Conservation (phyloP, 768 basidiomycete species). For the Stropharia rugosoannulata region DNA sequence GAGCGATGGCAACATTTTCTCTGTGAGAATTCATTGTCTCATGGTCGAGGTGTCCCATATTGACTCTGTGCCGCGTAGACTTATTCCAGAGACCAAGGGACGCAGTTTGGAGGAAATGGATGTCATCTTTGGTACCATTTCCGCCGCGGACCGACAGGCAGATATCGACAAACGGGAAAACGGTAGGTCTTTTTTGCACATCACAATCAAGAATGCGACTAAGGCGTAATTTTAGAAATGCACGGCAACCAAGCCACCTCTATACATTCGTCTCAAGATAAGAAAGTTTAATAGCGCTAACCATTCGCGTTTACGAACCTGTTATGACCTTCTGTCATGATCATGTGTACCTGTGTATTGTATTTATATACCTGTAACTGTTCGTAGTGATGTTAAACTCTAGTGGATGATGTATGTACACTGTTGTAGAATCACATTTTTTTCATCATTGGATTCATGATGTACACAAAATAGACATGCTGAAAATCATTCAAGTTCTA, state of each 20-base stretch:
- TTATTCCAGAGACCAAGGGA: conserved; percentile 65
- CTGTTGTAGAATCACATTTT: no score
- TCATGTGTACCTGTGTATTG: not conserved
- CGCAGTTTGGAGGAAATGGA: conserved; percentile 56
- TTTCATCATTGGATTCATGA: no score
- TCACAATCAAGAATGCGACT: not conserved
- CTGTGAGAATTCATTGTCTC: conserved; percentile 39
- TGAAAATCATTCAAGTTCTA: no score
- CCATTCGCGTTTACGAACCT: not conserved
- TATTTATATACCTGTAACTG: no score
- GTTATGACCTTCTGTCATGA: not conserved
- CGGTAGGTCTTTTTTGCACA: conserved; percentile 16
- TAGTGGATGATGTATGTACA: no score
- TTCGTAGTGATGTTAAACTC: no score
- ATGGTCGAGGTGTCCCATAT: not conserved
- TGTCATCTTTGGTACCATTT: conserved; percentile 55
- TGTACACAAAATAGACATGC: no score
- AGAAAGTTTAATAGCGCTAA: not conserved
- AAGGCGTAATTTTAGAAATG: conserved; percentile 4
- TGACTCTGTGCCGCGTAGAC: conserved; percentile 22
- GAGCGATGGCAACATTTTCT: conserved; percentile 66
- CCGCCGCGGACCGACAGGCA: conserved; percentile 48
- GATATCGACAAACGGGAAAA: conserved; percentile 50
- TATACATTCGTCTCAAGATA: conserved; percentile 3
- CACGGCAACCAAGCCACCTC: conserved; percentile 1